phyloP scores from a whole-genome alignment of 208 protist genomes.

The Plasmodiophora brassicae region DNA sequence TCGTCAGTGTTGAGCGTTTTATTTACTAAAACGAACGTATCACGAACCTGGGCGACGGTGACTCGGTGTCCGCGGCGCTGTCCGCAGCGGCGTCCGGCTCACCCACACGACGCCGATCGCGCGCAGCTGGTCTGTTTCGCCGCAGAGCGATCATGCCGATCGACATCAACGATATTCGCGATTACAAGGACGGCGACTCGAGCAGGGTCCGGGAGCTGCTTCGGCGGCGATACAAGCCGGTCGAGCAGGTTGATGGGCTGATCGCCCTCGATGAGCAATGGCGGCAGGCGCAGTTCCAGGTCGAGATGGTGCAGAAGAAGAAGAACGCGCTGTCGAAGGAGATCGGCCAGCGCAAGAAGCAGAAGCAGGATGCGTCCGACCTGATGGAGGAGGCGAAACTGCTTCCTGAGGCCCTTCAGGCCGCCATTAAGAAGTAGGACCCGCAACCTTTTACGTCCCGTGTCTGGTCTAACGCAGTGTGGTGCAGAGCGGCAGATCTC shows the following conservation, averaged over 20 bases:
- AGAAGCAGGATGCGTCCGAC: constrained; percentile 23
- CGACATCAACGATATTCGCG: constrained; percentile 33
- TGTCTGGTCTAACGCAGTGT: background rate
- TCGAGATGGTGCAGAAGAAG: constrained; percentile 1
- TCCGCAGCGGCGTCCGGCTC: too few relatives aligned
- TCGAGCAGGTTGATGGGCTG: background rate
- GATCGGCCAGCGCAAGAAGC: background rate
- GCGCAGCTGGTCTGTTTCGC: too few relatives aligned
- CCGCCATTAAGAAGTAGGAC: background rate
- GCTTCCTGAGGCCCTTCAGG: background rate
- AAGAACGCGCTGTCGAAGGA: constrained; percentile 9
- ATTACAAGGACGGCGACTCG: background rate
- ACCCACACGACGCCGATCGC: too few relatives aligned
- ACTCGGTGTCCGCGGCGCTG: too few relatives aligned
- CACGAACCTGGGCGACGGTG: too few relatives aligned
- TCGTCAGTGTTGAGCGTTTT: too few relatives aligned
- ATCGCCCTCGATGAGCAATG: background rate
- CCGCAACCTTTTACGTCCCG: background rate
- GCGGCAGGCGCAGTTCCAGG: background rate
- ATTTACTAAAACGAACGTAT: too few relatives aligned
- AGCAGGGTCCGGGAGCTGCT: background rate
- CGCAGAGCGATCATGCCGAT: background rate
- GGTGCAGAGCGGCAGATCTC: background rate
- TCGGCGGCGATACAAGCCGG: background rate
- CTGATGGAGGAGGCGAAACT: background rate